Percentiles rank a stretch among this genome's conserved stretches.
Evolutionary conservation across 176 grass and related monocot species (phyloP).

Genomic region (Eragrostis curvula): DNA sequence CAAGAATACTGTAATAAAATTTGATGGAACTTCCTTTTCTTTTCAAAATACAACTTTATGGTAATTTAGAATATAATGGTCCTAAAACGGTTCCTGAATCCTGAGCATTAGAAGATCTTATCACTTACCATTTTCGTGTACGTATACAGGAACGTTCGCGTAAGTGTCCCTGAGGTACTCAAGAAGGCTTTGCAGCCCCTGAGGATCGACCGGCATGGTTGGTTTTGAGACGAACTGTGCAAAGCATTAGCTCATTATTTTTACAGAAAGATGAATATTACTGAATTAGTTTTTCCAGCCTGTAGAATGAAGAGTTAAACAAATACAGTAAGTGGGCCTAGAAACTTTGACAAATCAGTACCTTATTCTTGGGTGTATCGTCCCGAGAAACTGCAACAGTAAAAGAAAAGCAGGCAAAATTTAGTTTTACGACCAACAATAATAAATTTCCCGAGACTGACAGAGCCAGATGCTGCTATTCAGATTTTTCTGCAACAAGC

Average conservation of each 20-base stretch:
- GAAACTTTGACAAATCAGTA: constrained; percentile 1
- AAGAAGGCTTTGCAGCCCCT: constrained; percentile 63
- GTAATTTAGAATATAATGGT: no score
- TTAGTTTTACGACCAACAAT: no score
- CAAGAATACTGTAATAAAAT: no score
- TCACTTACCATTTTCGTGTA: constrained; percentile 84
- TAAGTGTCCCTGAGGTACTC: constrained; percentile 65
- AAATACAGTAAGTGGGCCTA: background rate
- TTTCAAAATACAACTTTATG: constrained; percentile 24
- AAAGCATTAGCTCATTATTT: background rate
- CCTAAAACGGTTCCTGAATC: no score
- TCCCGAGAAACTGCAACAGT: constrained; percentile 54
- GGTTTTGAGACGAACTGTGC: constrained; percentile 43
- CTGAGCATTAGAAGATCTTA: no score
- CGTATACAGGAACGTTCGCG: constrained; percentile 65
- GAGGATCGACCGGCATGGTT: constrained; percentile 44
- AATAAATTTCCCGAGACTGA: no score
- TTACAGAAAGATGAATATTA: background rate
- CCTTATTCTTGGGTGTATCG: constrained; percentile 49
- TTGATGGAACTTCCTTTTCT: no score
- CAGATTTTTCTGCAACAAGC: background rate
- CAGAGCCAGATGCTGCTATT: no score
- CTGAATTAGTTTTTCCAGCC: background rate
- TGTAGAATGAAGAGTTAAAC: background rate
- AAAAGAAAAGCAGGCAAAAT: background rate